These are phyloP conservation scores for Candida loeiensis DNA, from an alignment of 805 yeast species.

Conservation along the genomic window DNA sequence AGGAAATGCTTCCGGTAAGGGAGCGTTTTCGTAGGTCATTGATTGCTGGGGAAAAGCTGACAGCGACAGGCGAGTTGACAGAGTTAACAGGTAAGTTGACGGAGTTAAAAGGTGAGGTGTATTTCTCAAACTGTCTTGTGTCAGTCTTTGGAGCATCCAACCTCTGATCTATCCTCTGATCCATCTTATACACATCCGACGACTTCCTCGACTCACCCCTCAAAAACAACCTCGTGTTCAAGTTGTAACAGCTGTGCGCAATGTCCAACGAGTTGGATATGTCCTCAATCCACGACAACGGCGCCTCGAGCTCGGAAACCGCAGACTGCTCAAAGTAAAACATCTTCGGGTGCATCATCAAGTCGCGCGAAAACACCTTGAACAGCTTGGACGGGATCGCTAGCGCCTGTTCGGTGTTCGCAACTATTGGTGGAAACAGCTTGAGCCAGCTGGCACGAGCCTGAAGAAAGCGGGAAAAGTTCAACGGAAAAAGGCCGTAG, in stretches of 20 bases:
- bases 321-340: slow-evolving; percentile 22
- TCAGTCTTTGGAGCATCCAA: too few relatives aligned
- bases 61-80: too few relatives aligned
- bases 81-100: too few relatives aligned
- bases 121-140: too few relatives aligned
- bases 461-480: slow-evolving; percentile 40
- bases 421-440: slow-evolving; percentile 5
- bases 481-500: slow-evolving; percentile 57
- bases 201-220: slow-evolving; percentile 1
- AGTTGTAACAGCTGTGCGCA: slow-evolving; percentile 16
- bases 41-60: background rate
- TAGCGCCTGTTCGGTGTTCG: slow-evolving; percentile 2
- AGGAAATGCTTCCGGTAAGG: slow-evolving; percentile 11
- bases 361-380: slow-evolving; percentile 26
- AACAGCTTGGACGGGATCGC: slow-evolving; percentile 15
- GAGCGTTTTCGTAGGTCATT: background rate
- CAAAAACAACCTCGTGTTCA: slow-evolving; percentile 14
- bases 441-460: slow-evolving; percentile 33
- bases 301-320: slow-evolving; percentile 20
- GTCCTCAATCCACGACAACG: slow-evolving; percentile 19
- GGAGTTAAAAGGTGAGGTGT: too few relatives aligned
- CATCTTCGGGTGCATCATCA: slow-evolving; percentile 49
- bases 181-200: slow-evolving; percentile 1
- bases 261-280: slow-evolving; percentile 14
- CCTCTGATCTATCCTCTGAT: too few relatives aligned